Evolutionary conservation across 345 rosid species (phyloP).

Genomic region (Cochlearia excelsa): DNA sequence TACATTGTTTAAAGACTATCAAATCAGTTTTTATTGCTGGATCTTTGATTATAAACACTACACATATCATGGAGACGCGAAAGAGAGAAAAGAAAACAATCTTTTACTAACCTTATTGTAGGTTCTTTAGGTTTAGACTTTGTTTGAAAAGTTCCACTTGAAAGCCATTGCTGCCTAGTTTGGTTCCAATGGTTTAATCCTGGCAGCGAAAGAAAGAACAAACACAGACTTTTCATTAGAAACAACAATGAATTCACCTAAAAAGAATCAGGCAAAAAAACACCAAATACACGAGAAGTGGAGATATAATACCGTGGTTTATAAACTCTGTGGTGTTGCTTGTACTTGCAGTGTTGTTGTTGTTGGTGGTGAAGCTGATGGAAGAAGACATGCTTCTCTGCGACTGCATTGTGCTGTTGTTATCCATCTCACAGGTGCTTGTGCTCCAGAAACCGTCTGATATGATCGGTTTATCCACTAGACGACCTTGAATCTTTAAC

Average conservation of each 20-base stretch:
- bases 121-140: slow-evolving; percentile 51
- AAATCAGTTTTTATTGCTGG: too few species aligned
- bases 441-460: slow-evolving; percentile 65
- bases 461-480: slow-evolving; percentile 42
- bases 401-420: slow-evolving; percentile 43
- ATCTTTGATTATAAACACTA: too few species aligned
- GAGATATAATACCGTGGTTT: slow-evolving; percentile 46
- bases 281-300: too few species aligned
- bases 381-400: slow-evolving; percentile 57
- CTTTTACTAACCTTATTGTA: slow-evolving; percentile 51
- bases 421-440: slow-evolving; percentile 61
- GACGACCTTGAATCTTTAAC: slow-evolving; percentile 45
- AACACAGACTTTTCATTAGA: too few species aligned
- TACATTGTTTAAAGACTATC: too few species aligned
- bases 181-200: slow-evolving; percentile 77
- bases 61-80: too few species aligned
- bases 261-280: too few species aligned
- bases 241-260: too few species aligned
- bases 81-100: too few species aligned
- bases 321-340: slow-evolving; percentile 64
- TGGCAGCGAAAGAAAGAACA: slow-evolving; percentile 3
- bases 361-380: slow-evolving; percentile 39
- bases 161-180: slow-evolving; percentile 66
- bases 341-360: slow-evolving; percentile 38
- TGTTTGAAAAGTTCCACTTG: slow-evolving; percentile 41